Evolutionary conservation across 2,329 filamentous ascomycete species (phyloP).

Genomic region (Exophiala dermatitidis): DNA sequence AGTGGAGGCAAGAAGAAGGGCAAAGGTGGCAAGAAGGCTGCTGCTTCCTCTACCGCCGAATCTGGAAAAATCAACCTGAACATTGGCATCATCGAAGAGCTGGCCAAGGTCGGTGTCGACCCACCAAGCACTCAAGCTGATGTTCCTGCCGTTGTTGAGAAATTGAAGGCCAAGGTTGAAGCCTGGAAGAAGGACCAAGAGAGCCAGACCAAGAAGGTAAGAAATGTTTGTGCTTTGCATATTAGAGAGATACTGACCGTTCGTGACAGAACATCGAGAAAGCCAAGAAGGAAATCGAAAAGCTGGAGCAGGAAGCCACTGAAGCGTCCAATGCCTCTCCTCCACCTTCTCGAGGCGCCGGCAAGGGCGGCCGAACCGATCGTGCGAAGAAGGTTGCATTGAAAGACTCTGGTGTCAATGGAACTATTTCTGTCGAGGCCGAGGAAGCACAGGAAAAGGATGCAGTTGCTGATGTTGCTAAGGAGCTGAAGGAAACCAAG

Average conservation of each 20-base stretch:
- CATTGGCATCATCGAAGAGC: conserved; percentile 85
- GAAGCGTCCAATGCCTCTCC: conserved; percentile 46
- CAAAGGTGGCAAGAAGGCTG: conserved; percentile 39
- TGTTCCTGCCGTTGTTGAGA: conserved; percentile 71
- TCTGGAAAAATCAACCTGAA: conserved; percentile 67
- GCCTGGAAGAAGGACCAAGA: conserved; percentile 89
- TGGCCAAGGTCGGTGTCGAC: conserved; percentile 73
- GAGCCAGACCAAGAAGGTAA: conserved; percentile 80
- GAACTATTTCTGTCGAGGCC: conserved; percentile 43
- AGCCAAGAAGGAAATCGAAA: conserved; percentile 90
- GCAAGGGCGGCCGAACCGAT: conserved; percentile 39
- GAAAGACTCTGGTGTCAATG: conserved; percentile 48
- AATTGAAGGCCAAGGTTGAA: conserved; percentile 84
- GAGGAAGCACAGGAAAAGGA: conserved; percentile 53
- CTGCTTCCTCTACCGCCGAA: conserved; percentile 43
- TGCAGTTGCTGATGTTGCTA: conserved; percentile 51
- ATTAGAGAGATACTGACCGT: conserved; percentile 24
- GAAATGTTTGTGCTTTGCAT: conserved; percentile 28
- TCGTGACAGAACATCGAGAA: conserved; percentile 80
- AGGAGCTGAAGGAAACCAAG: conserved; percentile 54
- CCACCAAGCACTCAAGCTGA: conserved; percentile 81
- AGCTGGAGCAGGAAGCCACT: conserved; percentile 65
- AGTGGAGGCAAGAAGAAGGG: conserved; percentile 64
- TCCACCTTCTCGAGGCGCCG: conserved; percentile 26
- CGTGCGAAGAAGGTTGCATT: conserved; percentile 48